Conservation (phyloP, 23 red algal genomes). For the Agarophyton chilense region DNA sequence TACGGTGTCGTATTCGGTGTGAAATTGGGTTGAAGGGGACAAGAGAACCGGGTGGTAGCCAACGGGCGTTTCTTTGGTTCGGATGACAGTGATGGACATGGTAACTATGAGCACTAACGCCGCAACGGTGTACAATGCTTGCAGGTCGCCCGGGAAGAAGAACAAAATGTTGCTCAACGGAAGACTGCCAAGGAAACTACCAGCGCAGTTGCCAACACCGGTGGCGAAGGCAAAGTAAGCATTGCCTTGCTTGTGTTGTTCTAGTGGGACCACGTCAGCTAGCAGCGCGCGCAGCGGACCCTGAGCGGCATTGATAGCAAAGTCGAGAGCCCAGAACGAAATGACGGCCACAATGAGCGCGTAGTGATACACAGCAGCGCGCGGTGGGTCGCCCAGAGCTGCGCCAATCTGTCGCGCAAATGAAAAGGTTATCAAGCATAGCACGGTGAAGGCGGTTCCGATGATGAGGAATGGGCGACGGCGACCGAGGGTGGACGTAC, state of each 20-base stretch:
- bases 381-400: slow-evolving; percentile 30
- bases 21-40: too few relatives aligned
- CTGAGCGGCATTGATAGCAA: slow-evolving; percentile 80
- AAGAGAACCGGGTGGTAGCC: too few relatives aligned
- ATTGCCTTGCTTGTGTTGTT: slow-evolving; percentile 74
- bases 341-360: slow-evolving; percentile 64
- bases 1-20: too few relatives aligned
- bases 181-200: slow-evolving; percentile 51
- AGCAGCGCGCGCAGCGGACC: slow-evolving; percentile 78
- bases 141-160: slow-evolving; percentile 64
- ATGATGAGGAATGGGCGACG: slow-evolving; percentile 87
- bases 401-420: slow-evolving; percentile 65
- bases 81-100: slow-evolving; percentile 24
- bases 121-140: slow-evolving; percentile 72
- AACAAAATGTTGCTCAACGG: slow-evolving; percentile 4
- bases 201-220: slow-evolving; percentile 70
- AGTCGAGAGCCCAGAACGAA: slow-evolving; percentile 85
- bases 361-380: not conserved
- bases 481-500: slow-evolving; percentile 55
- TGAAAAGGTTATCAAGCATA: slow-evolving; percentile 65
- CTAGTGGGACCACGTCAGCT: slow-evolving; percentile 71
- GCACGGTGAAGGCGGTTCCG: slow-evolving; percentile 56
- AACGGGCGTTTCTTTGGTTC: slow-evolving; percentile 10
- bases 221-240: slow-evolving; percentile 76
- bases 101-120: slow-evolving; percentile 65